A percentile compares a stretch with the other conserved stretches of the same genome.
phyloP scores from a whole-genome alignment of 495 filamentous ascomycete genomes.

The Talaromyces adpressus region DNA sequence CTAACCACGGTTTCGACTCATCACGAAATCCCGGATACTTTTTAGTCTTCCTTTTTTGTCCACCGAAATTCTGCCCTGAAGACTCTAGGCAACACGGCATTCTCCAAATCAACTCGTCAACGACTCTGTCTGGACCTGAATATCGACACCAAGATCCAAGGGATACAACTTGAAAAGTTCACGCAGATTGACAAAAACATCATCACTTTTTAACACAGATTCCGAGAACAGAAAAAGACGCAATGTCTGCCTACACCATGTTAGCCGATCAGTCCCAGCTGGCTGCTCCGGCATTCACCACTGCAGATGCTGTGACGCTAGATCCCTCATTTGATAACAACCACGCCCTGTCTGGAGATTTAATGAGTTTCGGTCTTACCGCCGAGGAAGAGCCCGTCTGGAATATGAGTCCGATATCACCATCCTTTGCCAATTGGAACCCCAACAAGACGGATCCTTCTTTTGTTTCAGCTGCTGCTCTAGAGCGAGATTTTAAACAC shows the following conservation, averaged over 20 bases:
- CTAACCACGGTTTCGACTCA: neutral
- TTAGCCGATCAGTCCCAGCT: slow-evolving; percentile 12
- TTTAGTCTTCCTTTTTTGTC: neutral
- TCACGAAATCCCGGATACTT: neutral
- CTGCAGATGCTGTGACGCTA: slow-evolving; percentile 10
- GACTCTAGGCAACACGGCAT: neutral
- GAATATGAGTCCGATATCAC: slow-evolving; percentile 24
- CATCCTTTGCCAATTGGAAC: slow-evolving; percentile 19
- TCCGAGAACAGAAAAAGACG: slow-evolving; percentile 9
- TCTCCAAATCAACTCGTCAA: slow-evolving; percentile 3
- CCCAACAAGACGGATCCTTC: slow-evolving; percentile 20
- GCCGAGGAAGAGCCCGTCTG: slow-evolving; percentile 28
- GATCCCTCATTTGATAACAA: slow-evolving; percentile 4
- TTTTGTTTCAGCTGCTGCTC: slow-evolving; percentile 16
- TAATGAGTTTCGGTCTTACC: slow-evolving; percentile 21
- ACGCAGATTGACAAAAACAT: neutral
- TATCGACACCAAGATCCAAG: neutral
- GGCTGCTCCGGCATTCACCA: slow-evolving; percentile 14
- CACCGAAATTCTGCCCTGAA: neutral
- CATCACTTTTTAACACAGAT: neutral
- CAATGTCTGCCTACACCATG: slow-evolving; percentile 15
- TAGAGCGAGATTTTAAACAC: slow-evolving; percentile 29
- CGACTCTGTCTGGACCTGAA: neutral
- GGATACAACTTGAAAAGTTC: neutral
- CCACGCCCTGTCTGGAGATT: slow-evolving; percentile 19